Conservation (phyloP, 805 yeast genomes). For the Wickerhamomyces queroliae region DNA sequence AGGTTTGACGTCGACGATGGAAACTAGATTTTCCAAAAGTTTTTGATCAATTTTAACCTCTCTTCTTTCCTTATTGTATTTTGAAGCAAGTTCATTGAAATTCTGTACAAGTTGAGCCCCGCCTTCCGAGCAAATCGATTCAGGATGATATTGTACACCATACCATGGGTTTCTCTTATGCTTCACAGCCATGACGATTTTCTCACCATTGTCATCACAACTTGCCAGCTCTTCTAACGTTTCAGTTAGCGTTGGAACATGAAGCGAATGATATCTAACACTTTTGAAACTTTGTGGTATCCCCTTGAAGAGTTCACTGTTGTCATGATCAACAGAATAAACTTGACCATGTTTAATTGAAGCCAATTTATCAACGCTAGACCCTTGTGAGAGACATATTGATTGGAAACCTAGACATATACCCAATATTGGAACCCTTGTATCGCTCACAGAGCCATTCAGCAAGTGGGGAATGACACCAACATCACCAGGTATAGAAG, state of each 20-base stretch:
- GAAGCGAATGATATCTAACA: slow-evolving; percentile 87
- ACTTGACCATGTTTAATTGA: slow-evolving; percentile 84
- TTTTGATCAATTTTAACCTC: slow-evolving; percentile 11
- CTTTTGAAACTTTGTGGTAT: slow-evolving; percentile 46
- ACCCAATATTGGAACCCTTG: slow-evolving; percentile 67
- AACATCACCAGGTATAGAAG: slow-evolving; percentile 53
- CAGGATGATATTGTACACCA: slow-evolving; percentile 98
- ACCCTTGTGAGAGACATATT: slow-evolving; percentile 60
- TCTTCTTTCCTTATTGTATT: slow-evolving; percentile 20
- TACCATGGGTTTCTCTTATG: slow-evolving; percentile 62
- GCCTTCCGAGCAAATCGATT: slow-evolving; percentile 73
- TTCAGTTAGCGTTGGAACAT: slow-evolving; percentile 30
- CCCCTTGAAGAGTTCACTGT: slow-evolving; percentile 33
- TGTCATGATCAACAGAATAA: slow-evolving; percentile 30
- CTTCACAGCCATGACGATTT: slow-evolving; percentile 73
- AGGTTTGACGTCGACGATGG: slow-evolving; percentile 11
- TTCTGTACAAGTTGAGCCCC: slow-evolving; percentile 59
- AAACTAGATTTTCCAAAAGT: slow-evolving; percentile 4
- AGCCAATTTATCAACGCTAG: slow-evolving; percentile 42
- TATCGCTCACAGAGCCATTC: slow-evolving; percentile 23
- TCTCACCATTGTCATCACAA: slow-evolving; percentile 36
- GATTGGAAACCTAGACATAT: slow-evolving; percentile 93
- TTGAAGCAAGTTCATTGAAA: slow-evolving; percentile 34
- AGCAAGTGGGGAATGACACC: slow-evolving; percentile 66
- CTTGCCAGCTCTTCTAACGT: slow-evolving; percentile 54